Conservation (phyloP, 1,284 basidiomycete species). For the Ustilago crameri region DNA sequence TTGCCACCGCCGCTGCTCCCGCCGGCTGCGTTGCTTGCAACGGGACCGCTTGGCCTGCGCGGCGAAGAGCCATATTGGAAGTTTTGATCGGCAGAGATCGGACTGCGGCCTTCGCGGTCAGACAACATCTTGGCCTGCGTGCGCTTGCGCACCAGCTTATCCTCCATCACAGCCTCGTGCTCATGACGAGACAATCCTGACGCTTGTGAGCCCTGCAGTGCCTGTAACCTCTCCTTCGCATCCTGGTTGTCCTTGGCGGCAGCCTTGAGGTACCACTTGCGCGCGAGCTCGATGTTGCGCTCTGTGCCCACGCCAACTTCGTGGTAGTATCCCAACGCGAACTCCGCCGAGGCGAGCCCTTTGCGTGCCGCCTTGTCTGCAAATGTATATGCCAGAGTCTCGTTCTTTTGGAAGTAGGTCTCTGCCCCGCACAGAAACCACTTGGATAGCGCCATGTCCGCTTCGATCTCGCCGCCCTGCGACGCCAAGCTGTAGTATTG, state of each 20-base stretch:
- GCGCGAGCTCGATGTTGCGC: slow-evolving; percentile 75
- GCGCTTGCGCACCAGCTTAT: slow-evolving; percentile 81
- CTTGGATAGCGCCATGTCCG: slow-evolving; percentile 93
- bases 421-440: slow-evolving; percentile 93
- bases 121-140: slow-evolving; percentile 75
- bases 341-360: slow-evolving; percentile 84
- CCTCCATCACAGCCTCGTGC: slow-evolving; percentile 81
- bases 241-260: slow-evolving; percentile 83
- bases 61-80: background rate
- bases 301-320: slow-evolving; percentile 74
- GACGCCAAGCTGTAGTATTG: slow-evolving; percentile 87
- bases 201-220: slow-evolving; percentile 72
- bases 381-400: slow-evolving; percentile 85
- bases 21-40: slow-evolving; percentile 10
- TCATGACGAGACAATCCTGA: slow-evolving; percentile 77
- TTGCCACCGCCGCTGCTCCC: slow-evolving; percentile 3
- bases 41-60: slow-evolving; percentile 17
- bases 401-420: slow-evolving; percentile 86
- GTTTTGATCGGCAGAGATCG: slow-evolving; percentile 42
- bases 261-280: slow-evolving; percentile 77
- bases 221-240: slow-evolving; percentile 79
- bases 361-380: slow-evolving; percentile 88
- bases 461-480: slow-evolving; percentile 78
- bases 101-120: slow-evolving; percentile 46
- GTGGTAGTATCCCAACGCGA: slow-evolving; percentile 91